Evolutionary conservation across 768 basidiomycete genomes (phyloP), one percentile per base, ranked within the genome.

Genomic region (Boletus speciosus): DNA sequence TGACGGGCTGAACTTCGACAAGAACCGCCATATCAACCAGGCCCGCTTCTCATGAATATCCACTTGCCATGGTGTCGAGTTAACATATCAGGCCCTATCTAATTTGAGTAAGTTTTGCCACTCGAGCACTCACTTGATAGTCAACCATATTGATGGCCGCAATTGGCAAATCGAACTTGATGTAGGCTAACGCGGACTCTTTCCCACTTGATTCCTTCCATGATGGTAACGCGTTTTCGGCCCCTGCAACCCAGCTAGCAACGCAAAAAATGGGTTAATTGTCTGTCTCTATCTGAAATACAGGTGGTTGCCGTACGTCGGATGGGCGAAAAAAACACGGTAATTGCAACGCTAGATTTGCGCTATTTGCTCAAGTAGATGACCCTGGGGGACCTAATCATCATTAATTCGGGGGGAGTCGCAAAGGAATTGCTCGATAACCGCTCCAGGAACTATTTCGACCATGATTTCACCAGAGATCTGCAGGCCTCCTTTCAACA

Each of bases 401-500:
- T 82, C 54, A 63, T 84, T 21, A 82, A 79, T 65, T 74, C 74
- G 16, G 68, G 69, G 36, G 70, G 70, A 49, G 68, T 73, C 10
- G 77, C 73, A 2, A 60, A 68, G 29, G 79, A 80, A 43, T 69
- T 84, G 12, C 70, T 84, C 35, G 79, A 81, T 44, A 64, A 68
- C 32, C 75, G 79, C 11, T 76, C 78, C 9, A 63, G 61, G 12
- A 74, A 79, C 42, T 81, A 82, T 57, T 81, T 80, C 5, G 79
- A 79, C 56, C 76, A 82, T 8, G 82, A 81, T 23, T 55, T 49
- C 7, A 63, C 60, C 19, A 59, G 37, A 47, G 47, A 51, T 3
- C 8, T 60, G 62, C 54, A 40, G 48, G 58, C 37, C 5, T 21
- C 11, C 9, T 32, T 27, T 32, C 25, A 6, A 32, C 14, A n/a